Conservation (phyloP, 2,329 filamentous ascomycete species). For the Allantophomopsis cytisporea region DNA sequence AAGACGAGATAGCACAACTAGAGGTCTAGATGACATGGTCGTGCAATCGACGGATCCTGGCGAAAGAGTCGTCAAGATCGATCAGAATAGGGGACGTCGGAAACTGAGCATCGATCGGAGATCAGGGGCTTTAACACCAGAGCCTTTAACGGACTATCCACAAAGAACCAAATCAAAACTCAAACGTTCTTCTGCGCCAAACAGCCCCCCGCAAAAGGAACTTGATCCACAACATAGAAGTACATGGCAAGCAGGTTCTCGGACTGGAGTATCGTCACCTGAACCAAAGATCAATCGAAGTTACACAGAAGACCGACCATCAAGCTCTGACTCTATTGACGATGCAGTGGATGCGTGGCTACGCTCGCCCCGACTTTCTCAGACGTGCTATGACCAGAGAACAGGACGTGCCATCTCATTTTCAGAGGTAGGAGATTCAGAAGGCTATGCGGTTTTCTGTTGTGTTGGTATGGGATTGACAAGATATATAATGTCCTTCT, state of each 20-base stretch:
- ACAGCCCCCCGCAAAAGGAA: conserved; percentile 18
- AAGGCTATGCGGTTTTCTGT: conserved; percentile 86
- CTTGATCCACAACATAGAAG: conserved; percentile 21
- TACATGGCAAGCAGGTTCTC: conserved; percentile 19
- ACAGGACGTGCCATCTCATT: conserved; percentile 86
- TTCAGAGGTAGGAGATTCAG: conserved; percentile 87
- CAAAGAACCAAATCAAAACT: conserved; percentile 45
- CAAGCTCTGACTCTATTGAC: conserved; percentile 76
- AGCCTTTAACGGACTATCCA: conserved; percentile 3
- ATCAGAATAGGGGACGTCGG: conserved; percentile 1
- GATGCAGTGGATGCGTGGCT: conserved; percentile 79
- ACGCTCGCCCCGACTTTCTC: conserved; percentile 69
- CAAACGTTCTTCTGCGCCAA: conserved; percentile 39
- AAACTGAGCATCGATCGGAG: conserved; percentile 20
- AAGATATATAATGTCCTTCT: conserved; percentile 91
- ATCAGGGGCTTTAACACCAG: conserved; percentile 35
- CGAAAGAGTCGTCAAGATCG: conserved; percentile 6
- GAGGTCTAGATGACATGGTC: neutral
- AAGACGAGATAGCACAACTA: neutral
- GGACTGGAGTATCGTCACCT: conserved; percentile 9
- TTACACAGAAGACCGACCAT: conserved; percentile 53
- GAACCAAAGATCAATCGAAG: conserved; percentile 12
- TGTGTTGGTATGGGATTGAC: conserved; percentile 98
- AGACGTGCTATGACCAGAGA: conserved; percentile 75
- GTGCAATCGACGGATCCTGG: neutral